Evolutionary conservation across 352 stramenopile genomes (phyloP).

Genomic region (Plasmopara muralis): DNA sequence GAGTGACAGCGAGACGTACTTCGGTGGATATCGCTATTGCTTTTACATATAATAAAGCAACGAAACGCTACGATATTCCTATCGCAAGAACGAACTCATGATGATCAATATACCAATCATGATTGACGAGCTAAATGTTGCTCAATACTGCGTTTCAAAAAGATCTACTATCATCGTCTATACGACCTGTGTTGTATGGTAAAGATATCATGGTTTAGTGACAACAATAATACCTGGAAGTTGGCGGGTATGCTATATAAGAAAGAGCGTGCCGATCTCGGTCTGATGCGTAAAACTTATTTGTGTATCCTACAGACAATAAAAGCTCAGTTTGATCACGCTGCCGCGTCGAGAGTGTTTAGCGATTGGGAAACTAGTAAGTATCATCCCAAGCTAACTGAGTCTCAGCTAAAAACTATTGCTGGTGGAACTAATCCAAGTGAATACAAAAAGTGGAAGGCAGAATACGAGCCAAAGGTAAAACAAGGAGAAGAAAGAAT

Average conservation of each 20-base stretch:
- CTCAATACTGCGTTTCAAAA: neutral
- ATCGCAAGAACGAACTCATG: neutral
- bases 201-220: neutral
- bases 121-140: neutral
- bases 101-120: too few species aligned
- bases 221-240: neutral
- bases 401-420: neutral
- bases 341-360: neutral
- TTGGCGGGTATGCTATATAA: neutral
- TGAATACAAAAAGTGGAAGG: neutral
- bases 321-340: neutral
- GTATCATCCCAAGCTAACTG: neutral
- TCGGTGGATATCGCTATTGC: too few species aligned
- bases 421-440: neutral
- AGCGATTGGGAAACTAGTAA: neutral
- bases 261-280: neutral
- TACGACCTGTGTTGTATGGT: neutral
- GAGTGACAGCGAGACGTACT: too few species aligned
- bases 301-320: neutral
- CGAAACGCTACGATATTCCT: neutral
- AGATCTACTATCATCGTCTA: neutral
- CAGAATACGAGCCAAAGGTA: neutral
- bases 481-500: neutral
- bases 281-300: neutral
- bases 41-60: too few species aligned